These are phyloP conservation scores for Pythium dissimile DNA, from an alignment of 352 stramenopile genomes.

Conservation along the genomic window DNA sequence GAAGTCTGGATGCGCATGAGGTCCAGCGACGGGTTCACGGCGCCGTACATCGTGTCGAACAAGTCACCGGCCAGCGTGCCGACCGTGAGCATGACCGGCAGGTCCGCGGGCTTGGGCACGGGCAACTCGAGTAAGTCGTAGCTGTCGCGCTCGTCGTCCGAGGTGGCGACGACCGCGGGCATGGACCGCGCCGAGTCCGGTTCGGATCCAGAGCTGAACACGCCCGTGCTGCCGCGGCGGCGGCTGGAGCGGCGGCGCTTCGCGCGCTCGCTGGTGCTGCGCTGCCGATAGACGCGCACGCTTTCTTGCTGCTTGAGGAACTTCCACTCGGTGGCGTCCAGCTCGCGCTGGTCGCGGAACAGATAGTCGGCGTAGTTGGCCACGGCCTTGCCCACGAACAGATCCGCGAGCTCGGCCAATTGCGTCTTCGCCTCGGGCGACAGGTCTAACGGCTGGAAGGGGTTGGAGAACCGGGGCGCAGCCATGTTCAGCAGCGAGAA, in stretches of 20 bases:
- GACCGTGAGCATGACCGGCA: conserved; percentile 35
- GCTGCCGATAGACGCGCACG: conserved; percentile 22
- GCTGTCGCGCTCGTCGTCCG: conserved; percentile 6
- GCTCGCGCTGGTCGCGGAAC: conserved; percentile 20
- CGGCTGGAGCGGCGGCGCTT: not conserved
- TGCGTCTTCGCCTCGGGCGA: conserved; percentile 34
- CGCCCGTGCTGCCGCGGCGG: not conserved
- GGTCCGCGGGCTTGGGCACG: conserved; percentile 6
- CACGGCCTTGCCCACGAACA: conserved; percentile 43
- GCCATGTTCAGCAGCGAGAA: conserved; percentile 5
- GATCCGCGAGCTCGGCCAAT: conserved; percentile 29
- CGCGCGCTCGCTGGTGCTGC: conserved; percentile 1
- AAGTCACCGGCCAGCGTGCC: conserved; percentile 38
- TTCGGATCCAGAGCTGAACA: not conserved
- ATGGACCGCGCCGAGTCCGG: not conserved
- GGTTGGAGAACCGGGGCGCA: conserved; percentile 30
- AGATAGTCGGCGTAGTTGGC: conserved; percentile 44
- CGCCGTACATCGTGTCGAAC: conserved; percentile 50
- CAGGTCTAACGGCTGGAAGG: conserved; percentile 44
- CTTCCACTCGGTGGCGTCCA: conserved; percentile 51
- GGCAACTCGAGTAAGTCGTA: conserved; percentile 2
- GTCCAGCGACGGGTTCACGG: conserved; percentile 39
- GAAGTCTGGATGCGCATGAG: conserved; percentile 51
- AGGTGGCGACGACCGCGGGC: conserved; percentile 1
- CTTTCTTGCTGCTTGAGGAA: conserved; percentile 37